Percentiles rank a stretch among this genome's conserved stretches.
Evolutionary conservation across 192 early-diverging fungal genomes (phyloP).

Genomic region (Entomortierella beljakovae): DNA sequence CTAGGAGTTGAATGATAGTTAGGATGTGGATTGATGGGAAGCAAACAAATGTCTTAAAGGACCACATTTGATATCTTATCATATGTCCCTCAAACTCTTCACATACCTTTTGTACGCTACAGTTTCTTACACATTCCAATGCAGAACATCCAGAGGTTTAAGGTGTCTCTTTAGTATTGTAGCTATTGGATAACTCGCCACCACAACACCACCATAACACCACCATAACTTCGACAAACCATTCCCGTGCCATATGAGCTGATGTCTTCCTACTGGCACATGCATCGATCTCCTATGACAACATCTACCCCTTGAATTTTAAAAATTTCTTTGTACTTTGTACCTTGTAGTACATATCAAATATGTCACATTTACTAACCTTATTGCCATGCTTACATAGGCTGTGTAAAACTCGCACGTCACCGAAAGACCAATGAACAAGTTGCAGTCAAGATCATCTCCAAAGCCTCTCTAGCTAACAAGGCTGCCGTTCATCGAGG

Average conservation of each 20-base stretch:
- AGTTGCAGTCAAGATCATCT: conserved; percentile 67
- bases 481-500: conserved; percentile 60
- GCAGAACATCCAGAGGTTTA: too few species aligned
- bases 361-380: neutral
- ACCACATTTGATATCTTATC: too few species aligned
- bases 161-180: too few species aligned
- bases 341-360: neutral
- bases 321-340: neutral
- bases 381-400: conserved; percentile 13
- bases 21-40: too few species aligned
- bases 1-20: too few species aligned
- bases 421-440: conserved; percentile 66
- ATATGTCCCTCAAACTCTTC: too few species aligned
- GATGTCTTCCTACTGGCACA: neutral
- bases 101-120: too few species aligned
- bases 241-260: neutral
- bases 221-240: neutral
- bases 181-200: too few species aligned
- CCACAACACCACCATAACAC: neutral
- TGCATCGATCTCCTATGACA: conserved; percentile 12
- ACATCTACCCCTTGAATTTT: conserved; percentile 19
- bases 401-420: conserved; percentile 63
- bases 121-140: too few species aligned
- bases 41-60: too few species aligned
- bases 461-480: conserved; percentile 60